phyloP scores from a whole-genome alignment of 83 land plant species.

The Picea engelmannii region DNA sequence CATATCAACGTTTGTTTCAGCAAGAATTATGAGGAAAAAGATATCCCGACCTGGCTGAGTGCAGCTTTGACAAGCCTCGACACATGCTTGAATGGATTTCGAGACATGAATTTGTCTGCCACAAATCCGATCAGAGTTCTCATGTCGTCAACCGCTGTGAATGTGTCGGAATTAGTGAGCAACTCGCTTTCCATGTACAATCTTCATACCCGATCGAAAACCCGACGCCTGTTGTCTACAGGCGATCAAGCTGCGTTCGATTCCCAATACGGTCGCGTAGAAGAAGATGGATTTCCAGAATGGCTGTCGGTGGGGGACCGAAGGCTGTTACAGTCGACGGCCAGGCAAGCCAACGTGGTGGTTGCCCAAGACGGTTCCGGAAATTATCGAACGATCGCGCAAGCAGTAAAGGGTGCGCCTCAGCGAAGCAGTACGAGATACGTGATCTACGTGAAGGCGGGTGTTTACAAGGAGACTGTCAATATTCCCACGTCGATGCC shows the following conservation, averaged over 20 bases:
- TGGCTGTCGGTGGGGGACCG: constrained; percentile 20
- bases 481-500: no score
- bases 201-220: constrained; percentile 11
- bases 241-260: not conserved
- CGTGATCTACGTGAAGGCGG: no score
- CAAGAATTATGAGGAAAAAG: not conserved
- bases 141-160: constrained; percentile 2
- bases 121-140: not conserved
- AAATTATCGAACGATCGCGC: no score
- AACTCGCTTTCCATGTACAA: constrained; percentile 40
- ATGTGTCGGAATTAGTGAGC: constrained; percentile 35
- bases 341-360: constrained; percentile 12
- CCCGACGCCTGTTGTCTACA: not conserved
- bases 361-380: constrained; percentile 25
- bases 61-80: constrained; percentile 1
- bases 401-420: no score
- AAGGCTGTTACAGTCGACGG: constrained; percentile 10
- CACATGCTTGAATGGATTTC: not conserved
- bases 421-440: no score
- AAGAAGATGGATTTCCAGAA: not conserved
- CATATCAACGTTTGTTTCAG: not conserved
- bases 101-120: not conserved
- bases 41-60: no score
- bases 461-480: no score
- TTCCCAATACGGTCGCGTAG: not conserved